phyloP scores from a whole-genome alignment of 2,329 filamentous ascomycete genomes.

The Zymoseptoria tritici region DNA sequence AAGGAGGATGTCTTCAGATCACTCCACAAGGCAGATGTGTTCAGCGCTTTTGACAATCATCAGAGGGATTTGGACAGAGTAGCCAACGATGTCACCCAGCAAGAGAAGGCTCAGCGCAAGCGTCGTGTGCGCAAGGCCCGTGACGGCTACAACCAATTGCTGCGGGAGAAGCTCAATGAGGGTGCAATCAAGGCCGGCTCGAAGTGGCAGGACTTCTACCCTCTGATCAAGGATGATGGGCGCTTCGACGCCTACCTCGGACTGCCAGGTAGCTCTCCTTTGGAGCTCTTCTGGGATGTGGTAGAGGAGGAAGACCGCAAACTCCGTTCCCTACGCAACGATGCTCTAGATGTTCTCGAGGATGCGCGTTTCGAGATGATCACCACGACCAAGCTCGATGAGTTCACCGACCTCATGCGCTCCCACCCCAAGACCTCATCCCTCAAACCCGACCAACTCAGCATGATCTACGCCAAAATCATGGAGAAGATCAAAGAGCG shows the following conservation, averaged over 20 bases:
- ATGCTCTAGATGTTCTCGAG: conserved; percentile 35
- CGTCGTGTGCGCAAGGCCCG: conserved; percentile 79
- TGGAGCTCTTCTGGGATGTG: conserved; percentile 93
- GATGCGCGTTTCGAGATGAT: conserved; percentile 89
- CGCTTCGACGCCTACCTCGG: conserved; percentile 79
- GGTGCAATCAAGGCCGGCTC: conserved; percentile 82
- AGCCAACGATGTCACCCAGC: conserved; percentile 85
- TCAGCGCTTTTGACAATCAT: conserved; percentile 89
- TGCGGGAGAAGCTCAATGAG: conserved; percentile 64
- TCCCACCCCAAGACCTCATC: conserved; percentile 82
- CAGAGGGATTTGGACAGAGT: conserved; percentile 85
- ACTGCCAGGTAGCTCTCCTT: conserved; percentile 54
- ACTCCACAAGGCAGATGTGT: conserved; percentile 79
- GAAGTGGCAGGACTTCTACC: conserved; percentile 79
- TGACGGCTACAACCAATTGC: conserved; percentile 68
- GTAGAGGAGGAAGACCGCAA: conserved; percentile 83
- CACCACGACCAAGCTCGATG: conserved; percentile 76
- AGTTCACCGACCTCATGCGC: conserved; percentile 75
- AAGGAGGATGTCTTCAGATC: conserved; percentile 76
- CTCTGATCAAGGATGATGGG: conserved; percentile 68
- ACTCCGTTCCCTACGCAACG: conserved; percentile 26
- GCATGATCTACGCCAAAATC: conserved; percentile 77
- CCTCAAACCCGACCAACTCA: conserved; percentile 71
- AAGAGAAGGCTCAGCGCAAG: conserved; percentile 72
- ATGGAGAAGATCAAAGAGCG: conserved; percentile 79